These are phyloP conservation scores for Emmonsia crescens DNA, from an alignment of 2,329 filamentous ascomycete genomes.

Conservation along the genomic window DNA sequence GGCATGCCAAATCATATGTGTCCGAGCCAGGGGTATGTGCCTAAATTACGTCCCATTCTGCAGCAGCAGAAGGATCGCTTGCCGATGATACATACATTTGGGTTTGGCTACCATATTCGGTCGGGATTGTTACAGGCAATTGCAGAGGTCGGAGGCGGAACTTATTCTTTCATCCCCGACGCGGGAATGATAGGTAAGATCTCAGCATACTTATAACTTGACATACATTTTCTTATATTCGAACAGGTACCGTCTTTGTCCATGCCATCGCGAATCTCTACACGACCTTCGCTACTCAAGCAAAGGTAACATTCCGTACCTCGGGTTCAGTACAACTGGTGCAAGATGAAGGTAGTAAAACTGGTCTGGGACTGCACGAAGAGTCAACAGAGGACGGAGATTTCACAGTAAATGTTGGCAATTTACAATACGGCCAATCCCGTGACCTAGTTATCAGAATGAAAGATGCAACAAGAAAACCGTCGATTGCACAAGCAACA, in stretches of 20 bases:
- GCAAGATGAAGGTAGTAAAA: constrained; percentile 17
- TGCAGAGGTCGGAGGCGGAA: constrained; percentile 46
- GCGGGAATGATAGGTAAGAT: constrained; percentile 44
- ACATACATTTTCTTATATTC: neutral
- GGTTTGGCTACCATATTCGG: constrained; percentile 41
- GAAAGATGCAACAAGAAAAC: constrained; percentile 15
- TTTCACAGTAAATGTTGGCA: constrained; percentile 27
- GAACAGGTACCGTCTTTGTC: constrained; percentile 45
- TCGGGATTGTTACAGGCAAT: constrained; percentile 51
- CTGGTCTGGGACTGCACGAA: constrained; percentile 29
- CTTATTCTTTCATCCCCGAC: constrained; percentile 52
- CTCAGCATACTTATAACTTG: neutral
- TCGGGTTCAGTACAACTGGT: constrained; percentile 12
- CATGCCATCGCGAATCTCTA: constrained; percentile 53
- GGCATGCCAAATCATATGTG: constrained; percentile 43
- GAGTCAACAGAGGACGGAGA: constrained; percentile 20
- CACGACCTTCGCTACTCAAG: constrained; percentile 44
- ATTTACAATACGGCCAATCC: constrained; percentile 51
- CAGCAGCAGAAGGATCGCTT: constrained; percentile 25
- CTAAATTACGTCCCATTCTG: constrained; percentile 37
- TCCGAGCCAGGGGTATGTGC: constrained; percentile 44
- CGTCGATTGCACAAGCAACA: constrained; percentile 18
- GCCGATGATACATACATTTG: constrained; percentile 41
- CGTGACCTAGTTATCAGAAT: constrained; percentile 43
- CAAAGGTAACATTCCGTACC: constrained; percentile 31